These are phyloP conservation scores for Lophium mytilinum DNA, from an alignment of 495 filamentous ascomycete genomes.

Conservation along the genomic window DNA sequence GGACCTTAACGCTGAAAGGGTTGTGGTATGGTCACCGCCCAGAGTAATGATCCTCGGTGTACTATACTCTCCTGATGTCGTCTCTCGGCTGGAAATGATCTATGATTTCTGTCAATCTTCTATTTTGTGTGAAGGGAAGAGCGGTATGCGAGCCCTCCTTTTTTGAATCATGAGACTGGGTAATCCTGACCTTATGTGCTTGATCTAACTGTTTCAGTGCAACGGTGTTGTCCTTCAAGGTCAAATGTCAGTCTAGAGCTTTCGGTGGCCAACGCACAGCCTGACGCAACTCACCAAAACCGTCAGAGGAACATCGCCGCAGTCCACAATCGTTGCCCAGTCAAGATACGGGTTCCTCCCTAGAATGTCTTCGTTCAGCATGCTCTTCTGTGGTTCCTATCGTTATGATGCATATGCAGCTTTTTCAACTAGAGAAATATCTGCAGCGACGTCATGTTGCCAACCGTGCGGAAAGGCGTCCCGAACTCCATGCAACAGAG, in stretches of 20 bases:
- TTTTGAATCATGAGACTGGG: background rate
- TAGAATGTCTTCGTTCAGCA: slow-evolving; percentile 1
- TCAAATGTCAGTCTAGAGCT: background rate
- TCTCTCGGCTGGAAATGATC: slow-evolving; percentile 27
- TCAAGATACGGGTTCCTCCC: slow-evolving; percentile 38
- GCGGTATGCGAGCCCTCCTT: too few species aligned
- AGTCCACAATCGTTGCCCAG: slow-evolving; percentile 46
- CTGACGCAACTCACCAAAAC: slow-evolving; percentile 29
- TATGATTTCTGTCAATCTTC: slow-evolving; percentile 3
- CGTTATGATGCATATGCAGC: background rate
- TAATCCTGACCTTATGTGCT: slow-evolving; percentile 34
- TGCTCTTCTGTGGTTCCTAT: background rate
- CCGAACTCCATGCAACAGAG: too few species aligned
- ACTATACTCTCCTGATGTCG: slow-evolving; percentile 21
- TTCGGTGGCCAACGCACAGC: background rate
- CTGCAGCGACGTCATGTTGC: too few species aligned
- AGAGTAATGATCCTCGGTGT: slow-evolving; percentile 43
- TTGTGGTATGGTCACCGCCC: slow-evolving; percentile 48
- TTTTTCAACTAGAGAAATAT: too few species aligned
- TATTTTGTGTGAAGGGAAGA: too few species aligned
- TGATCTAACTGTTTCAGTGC: slow-evolving; percentile 44
- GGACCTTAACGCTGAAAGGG: slow-evolving; percentile 41
- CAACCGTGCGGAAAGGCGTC: too few species aligned
- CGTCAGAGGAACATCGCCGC: slow-evolving; percentile 46
- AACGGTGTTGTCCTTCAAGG: slow-evolving; percentile 40